Evolutionary conservation across 1,284 basidiomycete genomes (phyloP), one percentile per base, ranked within the genome.

Genomic region (Ceratorhiza oryzae-sativae): DNA sequence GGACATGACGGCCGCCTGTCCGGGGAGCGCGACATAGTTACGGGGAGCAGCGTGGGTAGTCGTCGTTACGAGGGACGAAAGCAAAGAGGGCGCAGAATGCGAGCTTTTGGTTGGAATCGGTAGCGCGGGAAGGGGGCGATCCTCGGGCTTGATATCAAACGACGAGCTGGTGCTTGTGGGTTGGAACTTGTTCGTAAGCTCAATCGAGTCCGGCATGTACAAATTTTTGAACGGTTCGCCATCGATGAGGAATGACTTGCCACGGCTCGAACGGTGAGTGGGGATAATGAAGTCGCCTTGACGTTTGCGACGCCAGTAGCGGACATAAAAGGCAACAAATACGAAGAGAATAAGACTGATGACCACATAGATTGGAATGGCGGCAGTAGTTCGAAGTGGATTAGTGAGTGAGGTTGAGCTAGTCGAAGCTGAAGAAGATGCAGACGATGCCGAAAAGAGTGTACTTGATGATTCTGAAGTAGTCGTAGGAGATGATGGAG

Each of bases 231-330:
- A 55, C 9, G 65, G 39, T 18, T 34, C 6, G 10, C 53, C 51
- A n/a, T 68, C 65, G 36, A 68, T 68, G 13, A 68, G 39, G 51
- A 56, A 68, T 10, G 65, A 56, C 48, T 65, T 65, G n/a, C 62
- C 48, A 15, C 62, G 30, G 10, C 32, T 65, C 25, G 32, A 46
- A 39, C 61, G 61, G 45, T 51, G 62, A 18, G 62, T 65, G 1
- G 62, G 48, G n/a, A 45, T 6, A 32, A 55, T 68, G 23, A 42
- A 56, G 25, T 68, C 65, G 23, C 65, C 60, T 32, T 68, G 49
- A 15, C 39, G 65, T 30, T 56, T 68, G 32, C 65, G 65, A 20
- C 65, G 65, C 65, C 65, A 68, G 15, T 56, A 32, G n/a, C 51
- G 65, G 51, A 68, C 25, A 13, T 39, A 42, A 13, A 68, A 46